phyloP scores from a whole-genome alignment of 1,139 yeast genomes.

The Candida labiduridarum region DNA sequence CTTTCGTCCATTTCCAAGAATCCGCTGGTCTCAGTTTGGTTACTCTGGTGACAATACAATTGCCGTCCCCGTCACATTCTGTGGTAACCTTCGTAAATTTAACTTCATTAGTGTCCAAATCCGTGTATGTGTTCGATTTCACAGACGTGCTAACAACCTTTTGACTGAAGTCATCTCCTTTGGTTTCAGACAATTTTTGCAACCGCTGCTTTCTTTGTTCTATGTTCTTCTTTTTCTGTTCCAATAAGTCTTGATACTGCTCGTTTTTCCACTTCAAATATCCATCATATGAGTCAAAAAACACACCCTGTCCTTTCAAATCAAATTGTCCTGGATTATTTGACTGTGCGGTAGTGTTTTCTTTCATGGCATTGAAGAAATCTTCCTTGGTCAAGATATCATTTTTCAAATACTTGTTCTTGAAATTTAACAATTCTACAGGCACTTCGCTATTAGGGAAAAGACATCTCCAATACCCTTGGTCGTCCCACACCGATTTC shows the following conservation, averaged over 20 bases:
- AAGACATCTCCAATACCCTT: conserved; percentile 86
- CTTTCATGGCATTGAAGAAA: conserved; percentile 28
- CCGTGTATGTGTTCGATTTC: conserved; percentile 45
- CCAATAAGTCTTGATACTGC: conserved; percentile 42
- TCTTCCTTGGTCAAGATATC: conserved; percentile 56
- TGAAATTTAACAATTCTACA: conserved; percentile 31
- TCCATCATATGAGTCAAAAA: conserved; percentile 64
- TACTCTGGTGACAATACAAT: conserved; percentile 43
- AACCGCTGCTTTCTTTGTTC: conserved; percentile 11
- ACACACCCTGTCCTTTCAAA: conserved; percentile 42
- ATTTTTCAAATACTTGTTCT: conserved; percentile 26
- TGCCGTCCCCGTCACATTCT: conserved; percentile 68
- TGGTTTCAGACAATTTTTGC: background rate
- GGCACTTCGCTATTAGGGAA: conserved; percentile 63
- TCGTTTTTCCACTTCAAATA: conserved; percentile 67
- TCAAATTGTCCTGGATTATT: conserved; percentile 28
- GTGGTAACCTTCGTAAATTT: conserved; percentile 53
- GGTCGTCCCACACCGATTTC: conserved; percentile 72
- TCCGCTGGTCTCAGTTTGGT: conserved; percentile 42
- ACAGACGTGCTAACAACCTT: conserved; percentile 54
- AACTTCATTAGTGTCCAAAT: conserved; percentile 58
- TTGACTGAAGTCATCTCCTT: conserved; percentile 22
- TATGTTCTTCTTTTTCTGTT: conserved; percentile 14
- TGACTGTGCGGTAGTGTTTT: conserved; percentile 12
- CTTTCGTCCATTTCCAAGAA: conserved; percentile 33